phyloP scores from a whole-genome alignment of 495 filamentous ascomycete genomes.

The Aspergillus saccharolyticus region DNA sequence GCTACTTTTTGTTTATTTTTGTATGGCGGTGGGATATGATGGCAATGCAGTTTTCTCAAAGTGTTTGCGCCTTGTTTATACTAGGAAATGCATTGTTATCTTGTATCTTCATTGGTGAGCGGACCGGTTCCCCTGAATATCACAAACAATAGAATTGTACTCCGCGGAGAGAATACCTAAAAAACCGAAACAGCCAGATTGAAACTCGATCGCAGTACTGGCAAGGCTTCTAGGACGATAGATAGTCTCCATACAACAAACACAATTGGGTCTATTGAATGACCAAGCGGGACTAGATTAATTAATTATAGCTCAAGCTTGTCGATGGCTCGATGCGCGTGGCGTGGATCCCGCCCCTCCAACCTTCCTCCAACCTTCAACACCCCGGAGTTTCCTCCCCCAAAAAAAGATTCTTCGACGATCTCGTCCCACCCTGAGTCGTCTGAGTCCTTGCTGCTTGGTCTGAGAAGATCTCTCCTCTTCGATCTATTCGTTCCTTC shows the following conservation, averaged over 20 bases:
- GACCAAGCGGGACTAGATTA: background rate
- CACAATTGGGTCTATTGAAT: background rate
- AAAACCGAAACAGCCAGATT: background rate
- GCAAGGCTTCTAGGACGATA: background rate
- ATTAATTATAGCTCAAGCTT: conserved; percentile 3
- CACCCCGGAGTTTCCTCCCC: conserved; percentile 2
- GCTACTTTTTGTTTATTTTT: no score
- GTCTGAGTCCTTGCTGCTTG: background rate
- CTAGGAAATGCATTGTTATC: background rate
- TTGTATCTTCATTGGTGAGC: background rate
- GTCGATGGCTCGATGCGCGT: conserved; percentile 3
- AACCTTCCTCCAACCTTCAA: background rate
- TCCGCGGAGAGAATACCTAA: background rate
- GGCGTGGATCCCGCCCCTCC: conserved; percentile 6
- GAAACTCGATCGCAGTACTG: background rate
- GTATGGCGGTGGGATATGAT: background rate
- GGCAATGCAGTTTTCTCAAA: background rate
- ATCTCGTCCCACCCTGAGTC: conserved; percentile 11
- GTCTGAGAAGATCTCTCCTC: background rate
- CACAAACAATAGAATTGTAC: background rate
- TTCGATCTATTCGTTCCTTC: background rate
- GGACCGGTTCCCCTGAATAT: background rate
- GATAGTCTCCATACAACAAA: background rate
- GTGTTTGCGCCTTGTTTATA: background rate
- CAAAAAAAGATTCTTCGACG: background rate